Base-by-base conservation (phyloP, 176 grass and related monocot genomes). In the Juncus inflexus region DNA sequence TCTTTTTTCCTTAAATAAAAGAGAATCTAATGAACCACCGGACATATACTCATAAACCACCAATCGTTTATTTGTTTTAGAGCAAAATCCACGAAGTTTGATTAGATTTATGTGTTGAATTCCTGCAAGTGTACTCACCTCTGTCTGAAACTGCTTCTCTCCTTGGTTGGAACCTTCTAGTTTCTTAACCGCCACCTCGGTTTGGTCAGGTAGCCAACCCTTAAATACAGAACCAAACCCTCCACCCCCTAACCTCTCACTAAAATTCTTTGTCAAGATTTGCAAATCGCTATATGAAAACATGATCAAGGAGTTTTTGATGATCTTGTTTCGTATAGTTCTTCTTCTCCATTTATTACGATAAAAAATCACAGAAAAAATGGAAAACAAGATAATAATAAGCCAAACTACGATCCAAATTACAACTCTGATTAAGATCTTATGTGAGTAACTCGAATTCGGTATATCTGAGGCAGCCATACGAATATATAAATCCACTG, bases 261-360 rank as follows among this genome's bases (percentile, higher is more conserved):
- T 83, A 70, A 84, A 80, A 49, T 80, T 89, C n/a, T 66, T 84
- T 69, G 81, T 89, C 63, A 51, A 65, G 54, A 40, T 78, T 64
- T 53, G 35, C 42, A 78, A 15, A 55, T 86, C 74, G 15, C n/a
- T 47, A 55, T 75, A 78, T 56, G 35, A 53, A 40, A 78, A 81
- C 12, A 58, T 8, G 58, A 70, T n/a, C 6, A 86, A 79, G 54
- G 37, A 54, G 4, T 13, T 43, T 9, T 47, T 47, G 43, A 9
- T 1, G 6, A 47, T 2, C 43, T 5, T 47, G 43, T 47, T 47
- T 47, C 9, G 43, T 9, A 47, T 47, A 47, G 43, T 47, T 47
- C 6, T 16, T 81, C 61, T 11, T 13, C 16, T 58, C 55, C 60
- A 42, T 75, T 64, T 45, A 10, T 47, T 6, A 58, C 37, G 2